phyloP scores from a whole-genome alignment of 768 basidiomycete species.

The Mrakia gelida region DNA sequence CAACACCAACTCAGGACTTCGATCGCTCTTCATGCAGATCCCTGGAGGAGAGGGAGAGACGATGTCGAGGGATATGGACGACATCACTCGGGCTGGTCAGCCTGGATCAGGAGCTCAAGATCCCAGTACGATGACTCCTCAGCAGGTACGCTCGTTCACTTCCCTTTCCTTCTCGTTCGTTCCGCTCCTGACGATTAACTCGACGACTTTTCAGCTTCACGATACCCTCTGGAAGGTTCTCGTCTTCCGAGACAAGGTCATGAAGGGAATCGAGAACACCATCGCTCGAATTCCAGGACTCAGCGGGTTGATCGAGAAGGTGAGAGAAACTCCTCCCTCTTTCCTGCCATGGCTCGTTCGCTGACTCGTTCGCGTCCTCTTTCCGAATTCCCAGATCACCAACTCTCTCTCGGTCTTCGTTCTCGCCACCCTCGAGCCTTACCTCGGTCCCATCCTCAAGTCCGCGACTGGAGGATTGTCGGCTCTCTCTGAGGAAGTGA shows the following conservation, averaged over 20 bases:
- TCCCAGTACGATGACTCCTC: conserved; percentile 79
- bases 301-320: conserved; percentile 22
- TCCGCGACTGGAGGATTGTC: conserved; percentile 26
- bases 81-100: conserved; percentile 52
- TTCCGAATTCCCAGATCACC: background rate
- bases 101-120: conserved; percentile 59
- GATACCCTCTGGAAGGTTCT: conserved; percentile 77
- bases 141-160: conserved; percentile 41
- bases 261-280: conserved; percentile 30
- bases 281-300: conserved; percentile 30
- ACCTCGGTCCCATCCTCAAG: conserved; percentile 32
- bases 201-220: conserved; percentile 59
- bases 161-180: background rate
- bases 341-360: background rate
- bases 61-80: conserved; percentile 69
- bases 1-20: conserved; percentile 49
- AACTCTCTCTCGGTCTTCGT: conserved; percentile 28
- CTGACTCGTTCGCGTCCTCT: background rate
- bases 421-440: conserved; percentile 32
- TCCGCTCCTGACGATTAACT: background rate
- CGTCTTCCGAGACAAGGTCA: conserved; percentile 62
- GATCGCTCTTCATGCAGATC: conserved; percentile 58
- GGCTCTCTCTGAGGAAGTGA: conserved; percentile 24
- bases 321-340: background rate
- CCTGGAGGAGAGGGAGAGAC: conserved; percentile 59